Conservation (phyloP, 768 basidiomycete species). For the Termitomyces sp. region DNA sequence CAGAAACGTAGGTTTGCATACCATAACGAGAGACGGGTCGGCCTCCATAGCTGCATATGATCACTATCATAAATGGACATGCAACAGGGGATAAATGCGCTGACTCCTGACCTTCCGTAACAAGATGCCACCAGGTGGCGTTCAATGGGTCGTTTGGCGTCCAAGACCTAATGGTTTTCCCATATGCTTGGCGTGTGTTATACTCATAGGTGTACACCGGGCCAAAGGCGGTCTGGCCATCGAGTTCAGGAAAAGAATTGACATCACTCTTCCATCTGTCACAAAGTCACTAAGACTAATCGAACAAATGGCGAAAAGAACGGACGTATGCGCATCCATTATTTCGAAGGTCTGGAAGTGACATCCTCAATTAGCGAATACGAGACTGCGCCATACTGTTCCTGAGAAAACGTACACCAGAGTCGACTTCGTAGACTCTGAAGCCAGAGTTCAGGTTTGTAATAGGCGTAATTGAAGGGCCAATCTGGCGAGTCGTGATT, state of each 20-base stretch:
- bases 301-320: constrained; percentile 4
- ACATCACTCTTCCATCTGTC: constrained; percentile 64
- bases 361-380: background rate
- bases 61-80: background rate
- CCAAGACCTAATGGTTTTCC: constrained; percentile 53
- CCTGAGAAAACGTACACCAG: constrained; percentile 37
- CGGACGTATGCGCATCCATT: constrained; percentile 72
- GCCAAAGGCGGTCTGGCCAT: constrained; percentile 47
- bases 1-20: constrained; percentile 22
- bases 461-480: constrained; percentile 63
- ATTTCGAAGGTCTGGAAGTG: constrained; percentile 63
- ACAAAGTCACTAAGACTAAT: background rate
- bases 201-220: constrained; percentile 67
- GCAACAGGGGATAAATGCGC: background rate
- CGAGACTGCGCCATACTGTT: background rate
- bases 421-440: constrained; percentile 67
- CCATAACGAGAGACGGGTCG: constrained; percentile 52
- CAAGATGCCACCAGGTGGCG: constrained; percentile 78
- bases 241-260: constrained; percentile 49
- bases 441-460: constrained; percentile 75
- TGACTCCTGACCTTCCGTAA: constrained; percentile 52
- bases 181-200: constrained; percentile 64
- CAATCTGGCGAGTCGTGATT: constrained; percentile 35
- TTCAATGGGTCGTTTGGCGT: constrained; percentile 61
- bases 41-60: constrained; percentile 46